Percentiles rank a stretch among this genome's conserved stretches.
These are phyloP conservation scores for Phytophthora sp. DNA, from an alignment of 352 stramenopile species.

Conservation along the genomic window DNA sequence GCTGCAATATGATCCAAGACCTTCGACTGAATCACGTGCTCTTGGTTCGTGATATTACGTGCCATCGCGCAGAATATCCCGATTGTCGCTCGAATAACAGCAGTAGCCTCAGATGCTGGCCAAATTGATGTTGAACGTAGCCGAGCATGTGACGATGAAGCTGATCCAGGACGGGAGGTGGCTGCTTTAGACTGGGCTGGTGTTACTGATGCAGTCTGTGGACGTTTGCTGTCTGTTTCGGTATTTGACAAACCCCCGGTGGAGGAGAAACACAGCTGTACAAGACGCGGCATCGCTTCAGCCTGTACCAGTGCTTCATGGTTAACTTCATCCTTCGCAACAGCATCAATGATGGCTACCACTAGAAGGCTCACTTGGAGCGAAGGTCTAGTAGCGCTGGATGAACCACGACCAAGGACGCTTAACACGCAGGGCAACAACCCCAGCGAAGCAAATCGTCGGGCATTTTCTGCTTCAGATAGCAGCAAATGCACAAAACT, in stretches of 20 bases:
- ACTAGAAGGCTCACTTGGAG: constrained; percentile 56
- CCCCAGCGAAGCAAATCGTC: constrained; percentile 59
- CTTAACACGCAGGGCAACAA: constrained; percentile 61
- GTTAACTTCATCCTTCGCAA: constrained; percentile 57
- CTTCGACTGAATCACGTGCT: constrained; percentile 69
- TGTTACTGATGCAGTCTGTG: constrained; percentile 15
- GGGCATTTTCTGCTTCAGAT: constrained; percentile 59
- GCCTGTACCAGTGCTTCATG: constrained; percentile 55
- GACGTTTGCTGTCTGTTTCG: constrained; percentile 12
- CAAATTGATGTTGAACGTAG: constrained; percentile 18
- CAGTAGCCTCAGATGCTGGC: constrained; percentile 19
- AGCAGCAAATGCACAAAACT: constrained; percentile 68
- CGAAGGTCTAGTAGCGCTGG: constrained; percentile 16
- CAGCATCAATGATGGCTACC: constrained; percentile 59
- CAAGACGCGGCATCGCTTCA: constrained; percentile 52
- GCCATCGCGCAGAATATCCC: constrained; percentile 69
- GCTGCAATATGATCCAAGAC: constrained; percentile 62
- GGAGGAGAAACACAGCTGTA: constrained; percentile 58
- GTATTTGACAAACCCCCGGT: not conserved
- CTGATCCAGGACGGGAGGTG: constrained; percentile 11
- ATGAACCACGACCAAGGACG: constrained; percentile 37
- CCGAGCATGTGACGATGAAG: constrained; percentile 10
- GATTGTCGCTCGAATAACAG: constrained; percentile 49
- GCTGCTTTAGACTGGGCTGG: constrained; percentile 1
- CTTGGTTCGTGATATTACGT: constrained; percentile 56